These are phyloP conservation scores for Leishmania tropica DNA, from an alignment of 208 protist genomes.

Conservation along the genomic window DNA sequence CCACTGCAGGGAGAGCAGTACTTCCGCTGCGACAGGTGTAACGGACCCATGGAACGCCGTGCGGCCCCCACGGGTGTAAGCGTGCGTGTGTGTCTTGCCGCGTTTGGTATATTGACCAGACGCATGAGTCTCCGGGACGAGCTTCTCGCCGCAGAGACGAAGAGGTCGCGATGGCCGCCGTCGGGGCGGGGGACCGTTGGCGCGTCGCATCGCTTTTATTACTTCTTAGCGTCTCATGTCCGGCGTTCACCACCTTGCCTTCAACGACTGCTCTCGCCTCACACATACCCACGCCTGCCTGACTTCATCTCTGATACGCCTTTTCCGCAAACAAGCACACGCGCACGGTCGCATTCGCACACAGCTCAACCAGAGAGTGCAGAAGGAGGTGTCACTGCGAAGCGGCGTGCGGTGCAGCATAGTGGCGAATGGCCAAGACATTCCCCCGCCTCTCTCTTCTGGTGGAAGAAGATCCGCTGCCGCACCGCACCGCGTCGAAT, in stretches of 20 bases:
- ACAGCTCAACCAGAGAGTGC: background rate
- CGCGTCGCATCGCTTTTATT: background rate
- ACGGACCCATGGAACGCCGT: background rate
- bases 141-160: background rate
- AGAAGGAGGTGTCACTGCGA: background rate
- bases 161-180: background rate
- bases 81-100: background rate
- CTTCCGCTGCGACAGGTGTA: background rate
- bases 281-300: background rate
- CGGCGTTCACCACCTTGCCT: background rate
- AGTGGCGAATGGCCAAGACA: background rate
- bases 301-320: background rate
- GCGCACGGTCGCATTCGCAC: background rate
- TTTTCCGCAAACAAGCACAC: background rate
- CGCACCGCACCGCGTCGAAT: slow-evolving; percentile 9
- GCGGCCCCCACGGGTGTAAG: background rate
- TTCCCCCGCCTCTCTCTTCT: slow-evolving; percentile 20
- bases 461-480: slow-evolving; percentile 4
- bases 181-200: background rate
- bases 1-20: background rate
- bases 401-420: background rate
- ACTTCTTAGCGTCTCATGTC: background rate
- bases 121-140: no score
- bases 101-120: background rate
- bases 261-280: background rate